These are phyloP conservation scores for Metschnikowia cubensis DNA, from an alignment of 805 yeast species.

Conservation along the genomic window DNA sequence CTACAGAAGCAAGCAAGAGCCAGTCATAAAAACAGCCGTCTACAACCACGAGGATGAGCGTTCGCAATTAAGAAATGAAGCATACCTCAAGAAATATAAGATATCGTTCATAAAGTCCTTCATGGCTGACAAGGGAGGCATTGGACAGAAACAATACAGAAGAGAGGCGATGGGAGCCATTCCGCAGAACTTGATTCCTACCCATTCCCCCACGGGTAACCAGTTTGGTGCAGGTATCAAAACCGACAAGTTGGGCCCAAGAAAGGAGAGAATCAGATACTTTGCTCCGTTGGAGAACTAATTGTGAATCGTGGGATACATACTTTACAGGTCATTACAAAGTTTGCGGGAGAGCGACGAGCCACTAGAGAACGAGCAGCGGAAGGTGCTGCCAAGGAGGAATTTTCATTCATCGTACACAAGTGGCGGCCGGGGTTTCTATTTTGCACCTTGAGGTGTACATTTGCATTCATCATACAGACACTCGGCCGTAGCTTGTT, in stretches of 20 bases:
- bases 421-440: background rate
- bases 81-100: slow-evolving; percentile 36
- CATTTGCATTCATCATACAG: slow-evolving; percentile 17
- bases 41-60: slow-evolving; percentile 33
- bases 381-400: background rate
- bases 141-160: slow-evolving; percentile 41
- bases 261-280: slow-evolving; percentile 38
- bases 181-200: slow-evolving; percentile 34
- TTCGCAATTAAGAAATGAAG: slow-evolving; percentile 32
- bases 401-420: background rate
- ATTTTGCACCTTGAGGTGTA: slow-evolving; percentile 5
- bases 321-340: background rate
- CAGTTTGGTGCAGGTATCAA: slow-evolving; percentile 45
- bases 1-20: slow-evolving; percentile 23
- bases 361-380: background rate
- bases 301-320: background rate
- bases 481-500: slow-evolving; percentile 3
- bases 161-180: slow-evolving; percentile 28
- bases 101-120: slow-evolving; percentile 39
- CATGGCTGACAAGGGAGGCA: slow-evolving; percentile 44
- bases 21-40: slow-evolving; percentile 35
- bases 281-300: slow-evolving; percentile 35
- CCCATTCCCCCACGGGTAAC: slow-evolving; percentile 38
- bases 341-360: background rate
- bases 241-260: slow-evolving; percentile 41